Conservation (phyloP, 2,329 filamentous ascomycete genomes). For the Cyphellophora attinorum region DNA sequence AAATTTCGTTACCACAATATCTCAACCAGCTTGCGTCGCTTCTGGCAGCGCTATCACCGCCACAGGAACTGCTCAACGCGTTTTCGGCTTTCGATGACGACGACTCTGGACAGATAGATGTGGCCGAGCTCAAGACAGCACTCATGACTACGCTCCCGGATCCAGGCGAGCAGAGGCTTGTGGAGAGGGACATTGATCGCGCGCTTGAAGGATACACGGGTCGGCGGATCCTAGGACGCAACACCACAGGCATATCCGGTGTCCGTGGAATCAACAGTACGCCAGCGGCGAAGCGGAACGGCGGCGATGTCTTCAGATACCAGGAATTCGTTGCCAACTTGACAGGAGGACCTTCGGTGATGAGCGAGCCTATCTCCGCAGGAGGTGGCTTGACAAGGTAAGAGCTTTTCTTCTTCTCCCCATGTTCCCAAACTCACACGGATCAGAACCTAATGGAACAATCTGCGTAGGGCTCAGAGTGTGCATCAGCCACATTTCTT, state of each 20-base stretch:
- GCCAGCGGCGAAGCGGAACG: constrained; percentile 40
- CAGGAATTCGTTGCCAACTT: constrained; percentile 77
- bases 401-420: not conserved
- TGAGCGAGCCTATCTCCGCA: not conserved
- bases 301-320: constrained; percentile 87
- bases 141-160: constrained; percentile 75
- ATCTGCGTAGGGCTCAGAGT: not conserved
- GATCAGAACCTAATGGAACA: not conserved
- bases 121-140: constrained; percentile 72
- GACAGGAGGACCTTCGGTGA: constrained; percentile 37
- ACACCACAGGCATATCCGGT: constrained; percentile 16
- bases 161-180: constrained; percentile 53
- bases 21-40: constrained; percentile 70
- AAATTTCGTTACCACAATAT: constrained; percentile 76
- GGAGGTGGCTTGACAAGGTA: not conserved
- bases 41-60: constrained; percentile 64
- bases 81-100: constrained; percentile 95
- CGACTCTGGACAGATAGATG: constrained; percentile 85
- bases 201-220: constrained; percentile 82
- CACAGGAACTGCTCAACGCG: constrained; percentile 73
- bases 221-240: constrained; percentile 68
- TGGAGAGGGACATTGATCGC: constrained; percentile 68
- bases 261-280: constrained; percentile 37
- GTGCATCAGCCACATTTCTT: constrained; percentile 1
- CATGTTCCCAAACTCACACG: not conserved